Conservation (phyloP, 768 basidiomycete genomes). For the Calocera viscosa region DNA sequence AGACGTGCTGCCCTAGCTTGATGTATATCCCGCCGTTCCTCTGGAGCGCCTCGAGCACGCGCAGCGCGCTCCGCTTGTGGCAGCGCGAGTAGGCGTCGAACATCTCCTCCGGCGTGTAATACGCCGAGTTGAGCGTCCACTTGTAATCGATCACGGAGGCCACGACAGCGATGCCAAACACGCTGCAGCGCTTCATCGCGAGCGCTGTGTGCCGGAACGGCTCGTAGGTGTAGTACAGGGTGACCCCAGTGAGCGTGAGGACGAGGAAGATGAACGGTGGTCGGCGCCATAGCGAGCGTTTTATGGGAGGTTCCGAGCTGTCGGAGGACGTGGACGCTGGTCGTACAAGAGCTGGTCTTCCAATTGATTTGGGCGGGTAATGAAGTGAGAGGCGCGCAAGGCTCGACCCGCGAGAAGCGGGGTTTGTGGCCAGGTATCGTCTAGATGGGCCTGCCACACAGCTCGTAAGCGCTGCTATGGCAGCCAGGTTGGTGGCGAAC, state of each 20-base stretch:
- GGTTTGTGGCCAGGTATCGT: background rate
- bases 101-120: constrained; percentile 40
- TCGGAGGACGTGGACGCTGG: background rate
- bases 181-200: constrained; percentile 64
- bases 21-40: constrained; percentile 86
- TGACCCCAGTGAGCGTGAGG: background rate
- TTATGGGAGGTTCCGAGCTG: background rate
- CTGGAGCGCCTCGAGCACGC: constrained; percentile 70
- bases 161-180: constrained; percentile 58
- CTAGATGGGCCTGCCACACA: background rate
- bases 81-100: constrained; percentile 55
- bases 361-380: background rate
- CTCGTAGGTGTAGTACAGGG: constrained; percentile 48
- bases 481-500: background rate
- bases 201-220: constrained; percentile 64
- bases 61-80: constrained; percentile 67
- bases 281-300: background rate
- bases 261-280: background rate
- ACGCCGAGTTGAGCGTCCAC: constrained; percentile 43
- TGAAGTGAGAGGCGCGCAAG: background rate
- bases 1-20: constrained; percentile 82
- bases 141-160: constrained; percentile 61
- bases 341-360: background rate
- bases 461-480: background rate
- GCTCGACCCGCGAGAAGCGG: background rate